A percentile compares a stretch with the other conserved stretches of the same genome.
Conservation (phyloP, 1,284 basidiomycete genomes). For the Taiwanofungus camphoratus region DNA sequence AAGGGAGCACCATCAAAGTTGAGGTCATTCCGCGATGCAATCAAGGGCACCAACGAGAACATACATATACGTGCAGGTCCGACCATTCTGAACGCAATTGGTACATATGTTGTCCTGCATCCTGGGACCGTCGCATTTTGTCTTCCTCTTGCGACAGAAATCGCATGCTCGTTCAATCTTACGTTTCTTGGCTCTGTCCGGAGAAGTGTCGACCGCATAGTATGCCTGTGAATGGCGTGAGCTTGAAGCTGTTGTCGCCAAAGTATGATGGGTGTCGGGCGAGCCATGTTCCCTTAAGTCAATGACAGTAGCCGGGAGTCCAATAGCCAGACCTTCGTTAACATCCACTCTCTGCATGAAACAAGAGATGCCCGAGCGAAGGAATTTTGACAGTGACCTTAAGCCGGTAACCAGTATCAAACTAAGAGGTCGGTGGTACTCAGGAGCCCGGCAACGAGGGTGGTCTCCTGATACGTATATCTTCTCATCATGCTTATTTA, state of each 20-base stretch:
- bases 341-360: conserved; percentile 16
- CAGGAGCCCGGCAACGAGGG: no score
- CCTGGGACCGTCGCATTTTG: conserved; percentile 63
- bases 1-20: conserved; percentile 6
- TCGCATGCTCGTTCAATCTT: conserved; percentile 70
- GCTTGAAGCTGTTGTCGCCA: conserved; percentile 9
- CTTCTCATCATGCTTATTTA: no score
- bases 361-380: no score
- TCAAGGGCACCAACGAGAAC: conserved; percentile 22
- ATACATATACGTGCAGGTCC: conserved; percentile 70
- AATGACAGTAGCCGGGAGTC: conserved; percentile 19
- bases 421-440: no score
- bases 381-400: no score
- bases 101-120: conserved; percentile 60
- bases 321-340: conserved; percentile 15
- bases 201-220: conserved; percentile 21
- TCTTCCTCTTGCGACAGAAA: conserved; percentile 61
- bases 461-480: no score
- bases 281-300: conserved; percentile 20
- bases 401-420: no score
- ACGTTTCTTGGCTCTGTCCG: conserved; percentile 38
- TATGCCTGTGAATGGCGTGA: conserved; percentile 18
- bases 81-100: conserved; percentile 61
- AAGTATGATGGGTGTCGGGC: conserved; percentile 16
- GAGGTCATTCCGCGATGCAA: conserved; percentile 2